phyloP scores from a whole-genome alignment of 768 basidiomycete genomes.

The Lactarius hengduanensis region DNA sequence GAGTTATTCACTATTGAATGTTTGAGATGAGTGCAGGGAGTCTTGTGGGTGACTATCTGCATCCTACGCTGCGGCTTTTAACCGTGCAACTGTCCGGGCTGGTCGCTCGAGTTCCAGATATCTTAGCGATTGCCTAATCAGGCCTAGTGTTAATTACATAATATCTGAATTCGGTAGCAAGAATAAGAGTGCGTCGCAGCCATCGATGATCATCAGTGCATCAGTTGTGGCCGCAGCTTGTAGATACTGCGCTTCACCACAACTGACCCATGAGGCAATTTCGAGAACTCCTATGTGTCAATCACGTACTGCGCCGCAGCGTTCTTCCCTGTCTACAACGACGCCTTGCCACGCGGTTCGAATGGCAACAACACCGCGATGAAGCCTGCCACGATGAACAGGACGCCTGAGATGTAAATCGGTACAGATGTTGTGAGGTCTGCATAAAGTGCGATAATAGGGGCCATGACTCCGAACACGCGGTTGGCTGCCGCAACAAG shows the following conservation, averaged over 20 bases:
- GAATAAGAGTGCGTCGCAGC: too few species aligned
- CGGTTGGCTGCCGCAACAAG: slow-evolving; percentile 53
- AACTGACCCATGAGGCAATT: not conserved
- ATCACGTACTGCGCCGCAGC: not conserved
- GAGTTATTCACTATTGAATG: not conserved
- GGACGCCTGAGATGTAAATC: slow-evolving; percentile 52
- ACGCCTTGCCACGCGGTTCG: slow-evolving; percentile 56
- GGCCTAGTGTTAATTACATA: not conserved
- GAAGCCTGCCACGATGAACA: slow-evolving; percentile 51
- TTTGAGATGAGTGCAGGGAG: not conserved
- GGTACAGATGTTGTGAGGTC: slow-evolving; percentile 49
- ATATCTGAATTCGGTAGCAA: not conserved
- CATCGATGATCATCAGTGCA: too few species aligned
- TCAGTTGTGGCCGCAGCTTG: not conserved
- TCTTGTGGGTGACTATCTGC: not conserved
- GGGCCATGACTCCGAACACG: slow-evolving; percentile 59
- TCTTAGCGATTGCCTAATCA: not conserved
- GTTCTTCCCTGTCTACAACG: slow-evolving; percentile 35
- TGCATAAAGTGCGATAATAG: slow-evolving; percentile 50
- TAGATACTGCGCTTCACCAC: not conserved
- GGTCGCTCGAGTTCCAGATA: not conserved
- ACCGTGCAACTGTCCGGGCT: not conserved
- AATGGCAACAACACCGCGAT: slow-evolving; percentile 53
- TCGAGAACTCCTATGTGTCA: not conserved
- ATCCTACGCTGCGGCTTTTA: not conserved